Evolutionary conservation across 2,329 filamentous ascomycete genomes (phyloP), one percentile per base, ranked within the genome.

Genomic region (Penicillium sp.): DNA sequence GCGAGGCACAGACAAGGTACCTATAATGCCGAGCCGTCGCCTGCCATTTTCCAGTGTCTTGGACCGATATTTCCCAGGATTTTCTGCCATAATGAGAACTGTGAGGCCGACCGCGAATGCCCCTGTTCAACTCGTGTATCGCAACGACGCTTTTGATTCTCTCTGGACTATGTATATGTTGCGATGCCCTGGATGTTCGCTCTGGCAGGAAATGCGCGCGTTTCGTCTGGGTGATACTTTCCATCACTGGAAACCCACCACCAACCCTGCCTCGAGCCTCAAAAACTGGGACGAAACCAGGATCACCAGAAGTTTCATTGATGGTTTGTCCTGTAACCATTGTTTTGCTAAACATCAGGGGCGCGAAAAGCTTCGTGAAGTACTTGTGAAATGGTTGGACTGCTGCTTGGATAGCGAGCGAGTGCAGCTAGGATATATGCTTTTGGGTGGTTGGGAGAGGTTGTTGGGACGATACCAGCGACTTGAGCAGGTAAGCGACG

Each of bases 1-100:
- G n/a, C 21, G 34, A 47, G 50, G 57, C 16, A 38, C 27, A 29
- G 16, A 27, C 7, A 50, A 47, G 16, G 16, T 57, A 4, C 45
- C 54, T 16, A 41, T 43, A 15, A 21, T 47, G 2, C 11, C 7
- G 1, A 41, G 49, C 33, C 50, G 49, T 13, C 48, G 33, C 13
- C n/a, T 44, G 13, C 51, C 29, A 31, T 52, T 53, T 38, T 11
- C 45, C 3, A 57, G 31, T 23, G 23, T 16, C 8, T n/a, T 54
- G 15, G 54, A 60, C 23, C 53, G 57, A 25, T 45, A 2, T 16
- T 59, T 53, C n/a, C 53, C 57, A 21, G 38, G 34, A 7, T 11
- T 59, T 45, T 50, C 31, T 4, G 45, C 39, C 2, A 23, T 44
- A 7, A n/a, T 59, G n/a, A 16, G 25, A n/a, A 46, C 33, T 13